Evolutionary conservation across 179 eudicot species (phyloP), one percentile per base, ranked within the genome.

Genomic region (Silene coronaria): DNA sequence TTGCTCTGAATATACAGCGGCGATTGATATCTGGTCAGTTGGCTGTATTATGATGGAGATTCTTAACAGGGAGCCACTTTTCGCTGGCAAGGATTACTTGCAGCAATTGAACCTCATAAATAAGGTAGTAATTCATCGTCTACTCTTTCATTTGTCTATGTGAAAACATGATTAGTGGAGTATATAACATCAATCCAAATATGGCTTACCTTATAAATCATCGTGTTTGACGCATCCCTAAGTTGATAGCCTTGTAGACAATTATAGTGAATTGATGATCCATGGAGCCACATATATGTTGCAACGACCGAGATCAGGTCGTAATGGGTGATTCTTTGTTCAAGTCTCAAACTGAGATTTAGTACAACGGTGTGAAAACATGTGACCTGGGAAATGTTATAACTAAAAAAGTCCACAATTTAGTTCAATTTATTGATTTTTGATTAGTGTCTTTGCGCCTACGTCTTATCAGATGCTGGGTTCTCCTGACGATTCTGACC

Each of bases 31-130:
- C 36, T 90, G 96, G 96, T 86, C 96, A 19, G 93, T 90, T 70
- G 96, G 96, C 67, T 90, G 96, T 84, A 90, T 90, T 73, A 83
- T 90, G 75, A 87, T 89, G 93, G 96, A 90, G 81, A 85, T 90
- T 58, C 82, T 88, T 72, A 80, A 67, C 61, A 80, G 90, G 78
- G 89, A 86, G 71, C 90, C 93, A 7, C 80, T 90, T 63, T 89
- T 90, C 83, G 91, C 93, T 45, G 96, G 93, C 13, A 87, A 90
- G 84, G 92, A 89, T 76, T 88, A 89, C 78, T 87, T 87, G 72
- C 90, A 87, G 70, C 96, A 90, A 79, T 73, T 90, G 76, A 81
- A 80, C 65, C 91, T 90, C 71, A 85, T 90, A 58, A 85, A 84
- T 64, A 84, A 90, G 96, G 96, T 89, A 83, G 17, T 45, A 67